These are phyloP conservation scores for Pythium biforme DNA, from an alignment of 352 stramenopile species.

Conservation along the genomic window DNA sequence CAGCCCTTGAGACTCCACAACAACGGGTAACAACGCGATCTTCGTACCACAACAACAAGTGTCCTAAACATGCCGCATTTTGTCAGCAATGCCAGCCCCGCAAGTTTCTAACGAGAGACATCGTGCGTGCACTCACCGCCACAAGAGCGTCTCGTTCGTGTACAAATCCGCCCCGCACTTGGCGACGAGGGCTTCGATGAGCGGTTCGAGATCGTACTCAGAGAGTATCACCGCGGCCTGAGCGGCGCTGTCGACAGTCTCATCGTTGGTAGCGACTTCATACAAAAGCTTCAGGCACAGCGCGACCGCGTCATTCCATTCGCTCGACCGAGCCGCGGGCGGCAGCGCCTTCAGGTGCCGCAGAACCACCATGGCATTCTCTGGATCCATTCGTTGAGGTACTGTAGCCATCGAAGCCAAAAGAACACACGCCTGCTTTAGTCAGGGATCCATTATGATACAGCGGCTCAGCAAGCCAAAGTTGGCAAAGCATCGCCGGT, in stretches of 20 bases:
- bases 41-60: neutral
- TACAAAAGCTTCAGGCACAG: conserved; percentile 14
- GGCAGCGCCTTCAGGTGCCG: conserved; percentile 19
- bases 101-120: no score
- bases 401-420: neutral
- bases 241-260: neutral
- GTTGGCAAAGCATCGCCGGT: neutral
- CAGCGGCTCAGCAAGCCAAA: conserved; percentile 5
- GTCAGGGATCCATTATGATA: neutral
- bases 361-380: neutral
- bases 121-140: conserved; percentile 7
- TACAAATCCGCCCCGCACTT: neutral
- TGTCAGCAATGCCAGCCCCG: no score
- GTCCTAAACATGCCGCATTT: neutral
- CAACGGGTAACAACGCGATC: neutral
- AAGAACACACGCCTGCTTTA: conserved; percentile 5
- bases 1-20: neutral
- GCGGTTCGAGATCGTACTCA: conserved; percentile 1
- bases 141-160: conserved; percentile 7
- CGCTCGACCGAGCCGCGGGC: neutral
- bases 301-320: conserved; percentile 5
- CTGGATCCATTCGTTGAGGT: neutral
- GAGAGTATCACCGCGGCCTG: conserved; percentile 11
- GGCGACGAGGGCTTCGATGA: neutral
- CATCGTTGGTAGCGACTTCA: neutral